phyloP scores from a whole-genome alignment of 352 stramenopile species.

The Plasmopara muralis region DNA sequence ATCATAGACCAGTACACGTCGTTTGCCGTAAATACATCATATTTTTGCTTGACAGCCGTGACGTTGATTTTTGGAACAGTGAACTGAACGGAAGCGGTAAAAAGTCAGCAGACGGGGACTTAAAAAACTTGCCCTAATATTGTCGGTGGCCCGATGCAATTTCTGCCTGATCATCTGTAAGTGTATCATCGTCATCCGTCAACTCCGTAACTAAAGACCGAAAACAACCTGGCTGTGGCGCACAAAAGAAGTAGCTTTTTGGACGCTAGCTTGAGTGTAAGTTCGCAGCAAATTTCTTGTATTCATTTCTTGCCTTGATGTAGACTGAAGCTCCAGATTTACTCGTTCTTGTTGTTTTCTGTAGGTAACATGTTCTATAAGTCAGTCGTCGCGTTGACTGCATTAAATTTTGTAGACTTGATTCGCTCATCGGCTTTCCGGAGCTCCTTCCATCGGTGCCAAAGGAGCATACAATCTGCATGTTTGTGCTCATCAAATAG shows the following conservation, averaged over 20 bases:
- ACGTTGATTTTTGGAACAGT: not conserved
- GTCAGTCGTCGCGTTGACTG: slow-evolving; percentile 4
- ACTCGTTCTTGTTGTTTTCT: not conserved
- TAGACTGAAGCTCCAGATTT: not conserved
- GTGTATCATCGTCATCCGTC: slow-evolving; percentile 1
- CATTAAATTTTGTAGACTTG: not conserved
- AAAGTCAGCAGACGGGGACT: slow-evolving; percentile 4
- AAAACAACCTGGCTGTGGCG: slow-evolving; percentile 6
- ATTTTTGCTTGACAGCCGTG: too few relatives aligned
- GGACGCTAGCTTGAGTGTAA: slow-evolving; percentile 8
- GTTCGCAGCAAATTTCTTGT: slow-evolving; percentile 14
- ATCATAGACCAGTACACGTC: slow-evolving; percentile 14
- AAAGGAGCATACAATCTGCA: slow-evolving; percentile 8
- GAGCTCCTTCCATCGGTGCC: slow-evolving; percentile 3
- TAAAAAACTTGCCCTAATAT: slow-evolving; percentile 5
- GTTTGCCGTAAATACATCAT: slow-evolving; percentile 2
- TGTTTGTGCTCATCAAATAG: slow-evolving; percentile 16
- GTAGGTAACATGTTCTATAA: slow-evolving; percentile 1
- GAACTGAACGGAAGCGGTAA: not conserved
- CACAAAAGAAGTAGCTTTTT: slow-evolving; percentile 9
- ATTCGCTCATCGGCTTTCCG: not conserved
- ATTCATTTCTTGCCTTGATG: slow-evolving; percentile 4
- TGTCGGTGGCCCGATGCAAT: slow-evolving; percentile 2
- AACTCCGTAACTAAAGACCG: slow-evolving; percentile 3
- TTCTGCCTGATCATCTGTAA: slow-evolving; percentile 2